A percentile compares a stretch with the other conserved stretches of the same genome.
These are phyloP conservation scores for Talaromyces sp. DNA, from an alignment of 2,329 filamentous ascomycete species.

Conservation along the genomic window DNA sequence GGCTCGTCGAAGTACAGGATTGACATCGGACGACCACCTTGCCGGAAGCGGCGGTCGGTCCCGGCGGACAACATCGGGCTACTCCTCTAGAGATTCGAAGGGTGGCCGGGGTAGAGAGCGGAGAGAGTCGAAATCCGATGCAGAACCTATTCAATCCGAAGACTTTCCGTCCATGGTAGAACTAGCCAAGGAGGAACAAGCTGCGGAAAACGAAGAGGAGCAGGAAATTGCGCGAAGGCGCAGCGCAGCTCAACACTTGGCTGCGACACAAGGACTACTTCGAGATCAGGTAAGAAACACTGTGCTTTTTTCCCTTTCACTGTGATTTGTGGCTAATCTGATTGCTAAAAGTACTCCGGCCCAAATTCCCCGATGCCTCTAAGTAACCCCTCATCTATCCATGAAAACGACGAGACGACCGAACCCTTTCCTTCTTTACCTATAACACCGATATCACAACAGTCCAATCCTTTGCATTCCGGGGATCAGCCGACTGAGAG, in stretches of 20 bases:
- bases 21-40: constrained; percentile 60
- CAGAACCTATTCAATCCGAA: constrained; percentile 23
- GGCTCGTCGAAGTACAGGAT: constrained; percentile 59
- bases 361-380: constrained; percentile 2
- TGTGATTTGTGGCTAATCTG: neutral
- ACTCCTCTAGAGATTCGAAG: constrained; percentile 36
- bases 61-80: constrained; percentile 36
- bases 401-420: constrained; percentile 14
- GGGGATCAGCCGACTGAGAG: neutral
- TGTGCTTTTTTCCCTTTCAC: neutral
- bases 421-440: constrained; percentile 32
- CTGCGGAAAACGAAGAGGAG: constrained; percentile 51
- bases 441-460: constrained; percentile 12
- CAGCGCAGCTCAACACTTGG: constrained; percentile 50
- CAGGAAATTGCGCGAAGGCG: constrained; percentile 47
- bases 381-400: constrained; percentile 11
- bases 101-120: constrained; percentile 22
- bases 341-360: neutral
- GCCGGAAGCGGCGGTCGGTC: constrained; percentile 51
- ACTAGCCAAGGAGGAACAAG: constrained; percentile 53
- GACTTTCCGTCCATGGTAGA: constrained; percentile 47
- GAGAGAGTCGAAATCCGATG: constrained; percentile 23
- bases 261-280: constrained; percentile 48
- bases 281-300: constrained; percentile 23
- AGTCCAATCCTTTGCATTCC: constrained; percentile 1